Conservation (phyloP, 805 yeast genomes). For the Dipodascopsis uninucleata region DNA sequence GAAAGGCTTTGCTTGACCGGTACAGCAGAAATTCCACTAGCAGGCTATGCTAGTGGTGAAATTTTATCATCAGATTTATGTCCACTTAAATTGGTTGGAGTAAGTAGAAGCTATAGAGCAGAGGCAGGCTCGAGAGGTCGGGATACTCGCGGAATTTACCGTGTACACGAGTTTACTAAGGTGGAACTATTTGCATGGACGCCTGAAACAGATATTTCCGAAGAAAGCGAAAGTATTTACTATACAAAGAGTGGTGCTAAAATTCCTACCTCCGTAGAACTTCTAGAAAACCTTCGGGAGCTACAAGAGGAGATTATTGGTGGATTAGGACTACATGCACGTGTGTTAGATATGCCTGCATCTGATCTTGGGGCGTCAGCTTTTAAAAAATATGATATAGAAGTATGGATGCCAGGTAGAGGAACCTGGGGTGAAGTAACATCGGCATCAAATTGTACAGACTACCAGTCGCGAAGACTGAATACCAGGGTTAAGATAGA, state of each 20-base stretch:
- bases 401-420: conserved; percentile 98
- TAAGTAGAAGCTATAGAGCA: conserved; percentile 84
- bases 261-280: conserved; percentile 40
- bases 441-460: conserved; percentile 87
- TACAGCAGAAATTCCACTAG: conserved; percentile 93
- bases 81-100: conserved; percentile 67
- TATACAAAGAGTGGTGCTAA: background rate
- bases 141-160: conserved; percentile 84
- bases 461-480: conserved; percentile 82
- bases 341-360: conserved; percentile 82
- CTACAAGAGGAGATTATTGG: conserved; percentile 63
- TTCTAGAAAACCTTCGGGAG: conserved; percentile 56
- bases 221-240: background rate
- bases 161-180: conserved; percentile 95
- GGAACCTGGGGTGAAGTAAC: conserved; percentile 90
- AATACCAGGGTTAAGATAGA: conserved; percentile 54
- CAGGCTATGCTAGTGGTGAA: conserved; percentile 64
- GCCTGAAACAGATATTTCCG: conserved; percentile 34
- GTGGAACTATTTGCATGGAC: conserved; percentile 82
- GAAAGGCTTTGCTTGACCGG: conserved; percentile 66
- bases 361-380: conserved; percentile 95
- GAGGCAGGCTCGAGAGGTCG: conserved; percentile 97
- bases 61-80: conserved; percentile 42
- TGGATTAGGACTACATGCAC: conserved; percentile 72
- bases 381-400: conserved; percentile 83